Conservation (phyloP, 1,139 yeast species). For the Hyphopichia wangnamkhiaoensis region DNA sequence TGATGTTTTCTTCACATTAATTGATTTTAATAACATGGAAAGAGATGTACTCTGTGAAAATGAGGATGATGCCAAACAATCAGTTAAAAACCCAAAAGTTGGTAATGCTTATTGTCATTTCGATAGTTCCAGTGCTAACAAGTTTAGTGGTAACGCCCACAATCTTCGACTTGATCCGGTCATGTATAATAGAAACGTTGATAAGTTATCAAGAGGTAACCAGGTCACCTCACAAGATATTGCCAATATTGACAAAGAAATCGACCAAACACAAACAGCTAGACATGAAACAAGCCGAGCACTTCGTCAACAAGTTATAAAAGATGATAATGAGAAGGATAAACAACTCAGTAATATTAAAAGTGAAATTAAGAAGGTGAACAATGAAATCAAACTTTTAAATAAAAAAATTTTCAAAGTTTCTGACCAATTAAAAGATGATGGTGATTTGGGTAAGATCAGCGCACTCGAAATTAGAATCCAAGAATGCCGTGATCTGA, state of each 20-base stretch:
- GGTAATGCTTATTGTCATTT: constrained; percentile 46
- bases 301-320: constrained; percentile 15
- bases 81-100: constrained; percentile 40
- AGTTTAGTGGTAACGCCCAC: constrained; percentile 37
- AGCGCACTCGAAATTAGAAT: constrained; percentile 33
- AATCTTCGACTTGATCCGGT: constrained; percentile 64
- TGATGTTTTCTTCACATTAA: constrained; percentile 58
- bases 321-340: constrained; percentile 14
- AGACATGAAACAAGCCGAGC: constrained; percentile 18
- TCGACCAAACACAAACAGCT: constrained; percentile 15
- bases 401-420: constrained; percentile 19
- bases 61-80: constrained; percentile 50
- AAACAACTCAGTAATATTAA: constrained; percentile 14
- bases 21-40: constrained; percentile 68
- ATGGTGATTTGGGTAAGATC: constrained; percentile 34
- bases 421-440: constrained; percentile 34
- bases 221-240: constrained; percentile 20
- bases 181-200: constrained; percentile 30
- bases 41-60: constrained; percentile 53
- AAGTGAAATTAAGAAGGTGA: constrained; percentile 4
- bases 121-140: constrained; percentile 45
- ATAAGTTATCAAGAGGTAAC: constrained; percentile 31
- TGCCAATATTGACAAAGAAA: constrained; percentile 16
- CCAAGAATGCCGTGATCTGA: constrained; percentile 28
- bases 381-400: constrained; percentile 18